These are phyloP conservation scores for Mycena albidolilacea DNA, from an alignment of 768 basidiomycete genomes.

Conservation along the genomic window DNA sequence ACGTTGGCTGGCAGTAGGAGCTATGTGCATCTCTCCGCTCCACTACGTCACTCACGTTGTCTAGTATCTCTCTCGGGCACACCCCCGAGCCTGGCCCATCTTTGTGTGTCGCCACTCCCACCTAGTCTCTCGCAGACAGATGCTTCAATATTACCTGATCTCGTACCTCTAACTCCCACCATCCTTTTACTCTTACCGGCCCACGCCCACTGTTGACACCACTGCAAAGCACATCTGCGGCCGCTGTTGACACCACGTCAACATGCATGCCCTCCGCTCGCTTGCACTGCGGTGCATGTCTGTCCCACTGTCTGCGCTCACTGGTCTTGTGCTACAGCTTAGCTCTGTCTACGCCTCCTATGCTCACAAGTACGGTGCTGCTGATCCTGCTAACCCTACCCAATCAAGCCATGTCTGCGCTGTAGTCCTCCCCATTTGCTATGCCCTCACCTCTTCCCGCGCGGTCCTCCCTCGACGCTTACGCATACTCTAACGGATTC, in stretches of 20 bases:
- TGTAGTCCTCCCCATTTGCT: neutral
- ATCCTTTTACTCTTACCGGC: neutral
- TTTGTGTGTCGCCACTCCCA: constrained; percentile 7
- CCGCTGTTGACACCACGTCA: constrained; percentile 11
- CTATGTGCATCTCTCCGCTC: neutral
- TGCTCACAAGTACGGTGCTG: constrained; percentile 15
- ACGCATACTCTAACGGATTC: constrained; percentile 8
- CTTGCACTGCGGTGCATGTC: constrained; percentile 9
- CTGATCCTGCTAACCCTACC: constrained; percentile 6
- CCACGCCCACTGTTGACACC: neutral
- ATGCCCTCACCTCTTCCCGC: constrained; percentile 10
- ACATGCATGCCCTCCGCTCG: constrained; percentile 13
- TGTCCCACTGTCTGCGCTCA: constrained; percentile 13
- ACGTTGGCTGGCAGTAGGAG: too few relatives aligned
- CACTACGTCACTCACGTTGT: neutral
- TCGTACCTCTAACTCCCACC: too few relatives aligned
- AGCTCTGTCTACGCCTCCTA: constrained; percentile 12
- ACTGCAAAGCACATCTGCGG: constrained; percentile 1
- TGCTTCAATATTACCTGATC: too few relatives aligned
- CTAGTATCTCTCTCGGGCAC: neutral
- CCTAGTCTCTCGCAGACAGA: too few relatives aligned
- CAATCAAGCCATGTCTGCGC: constrained; percentile 17
- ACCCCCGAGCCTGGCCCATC: neutral
- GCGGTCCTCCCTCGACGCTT: constrained; percentile 10
- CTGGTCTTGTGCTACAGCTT: constrained; percentile 14